phyloP scores from a whole-genome alignment of 306 rosid species.

The Vigna radiata region DNA sequence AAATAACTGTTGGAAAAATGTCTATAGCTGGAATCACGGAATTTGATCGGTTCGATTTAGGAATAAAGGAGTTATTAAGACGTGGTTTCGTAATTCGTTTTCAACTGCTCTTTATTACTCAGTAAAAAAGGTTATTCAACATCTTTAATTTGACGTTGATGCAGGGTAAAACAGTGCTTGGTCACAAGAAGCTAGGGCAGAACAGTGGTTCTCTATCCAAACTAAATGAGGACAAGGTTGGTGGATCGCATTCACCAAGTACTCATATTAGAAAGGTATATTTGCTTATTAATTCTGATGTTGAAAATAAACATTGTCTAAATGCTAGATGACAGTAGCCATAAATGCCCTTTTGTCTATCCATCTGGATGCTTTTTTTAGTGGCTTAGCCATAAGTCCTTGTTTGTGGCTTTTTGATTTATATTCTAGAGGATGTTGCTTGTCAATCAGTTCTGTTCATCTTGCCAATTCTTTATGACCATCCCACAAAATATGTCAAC shows the following conservation, averaged over 20 bases:
- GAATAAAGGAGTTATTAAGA: neutral
- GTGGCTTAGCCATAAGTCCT: constrained; percentile 8
- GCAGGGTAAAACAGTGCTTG: constrained; percentile 60
- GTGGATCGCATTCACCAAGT: constrained; percentile 46
- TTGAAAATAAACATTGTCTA: constrained; percentile 2
- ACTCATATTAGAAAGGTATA: constrained; percentile 61
- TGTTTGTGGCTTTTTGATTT: constrained; percentile 13
- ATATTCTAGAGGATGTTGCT: constrained; percentile 15
- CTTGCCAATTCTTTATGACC: constrained; percentile 6
- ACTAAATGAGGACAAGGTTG: constrained; percentile 49
- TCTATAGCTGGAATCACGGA: neutral
- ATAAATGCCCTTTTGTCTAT: constrained; percentile 36
- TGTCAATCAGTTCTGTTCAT: constrained; percentile 16
- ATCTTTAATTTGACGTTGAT: constrained; percentile 27
- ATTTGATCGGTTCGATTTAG: constrained; percentile 15
- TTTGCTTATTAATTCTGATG: constrained; percentile 32
- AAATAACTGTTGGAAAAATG: neutral
- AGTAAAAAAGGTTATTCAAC: constrained; percentile 23
- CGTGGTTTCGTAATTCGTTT: constrained; percentile 13
- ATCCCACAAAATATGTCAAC: constrained; percentile 22
- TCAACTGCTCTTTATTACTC: constrained; percentile 7
- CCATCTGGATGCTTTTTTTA: constrained; percentile 9
- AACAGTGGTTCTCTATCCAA: constrained; percentile 53
- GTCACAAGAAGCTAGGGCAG: constrained; percentile 52
- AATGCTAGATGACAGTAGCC: neutral